Conservation (phyloP, 2,329 filamentous ascomycete genomes). For the Dothideomycetidae sp. region DNA sequence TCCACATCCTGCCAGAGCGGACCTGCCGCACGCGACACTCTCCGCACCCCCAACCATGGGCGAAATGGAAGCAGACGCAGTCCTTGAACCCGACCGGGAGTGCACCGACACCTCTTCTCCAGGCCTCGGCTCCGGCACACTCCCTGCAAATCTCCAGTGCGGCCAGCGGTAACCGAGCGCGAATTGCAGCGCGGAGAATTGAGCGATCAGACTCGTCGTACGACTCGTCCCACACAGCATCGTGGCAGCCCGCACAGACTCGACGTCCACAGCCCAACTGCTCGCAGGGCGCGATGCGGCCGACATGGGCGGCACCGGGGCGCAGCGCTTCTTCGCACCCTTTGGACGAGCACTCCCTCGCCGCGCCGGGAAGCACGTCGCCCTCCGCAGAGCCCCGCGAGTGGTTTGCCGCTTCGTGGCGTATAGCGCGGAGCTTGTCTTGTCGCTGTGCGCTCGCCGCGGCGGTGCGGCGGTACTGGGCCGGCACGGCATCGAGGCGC, state of each 20-base stretch:
- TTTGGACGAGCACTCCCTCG: no score
- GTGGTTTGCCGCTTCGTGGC: no score
- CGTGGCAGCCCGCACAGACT: conserved; percentile 4
- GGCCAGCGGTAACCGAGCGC: not conserved
- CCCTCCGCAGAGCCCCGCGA: no score
- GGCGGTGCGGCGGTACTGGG: not conserved
- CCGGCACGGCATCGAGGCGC: not conserved
- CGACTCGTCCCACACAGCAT: not conserved
- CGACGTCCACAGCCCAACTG: not conserved
- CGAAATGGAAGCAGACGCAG: not conserved
- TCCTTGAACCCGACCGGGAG: not conserved
- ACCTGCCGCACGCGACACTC: no score
- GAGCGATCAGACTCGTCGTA: conserved; percentile 1
- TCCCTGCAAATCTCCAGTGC: not conserved
- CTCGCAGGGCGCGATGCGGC: not conserved
- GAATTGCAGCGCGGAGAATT: not conserved
- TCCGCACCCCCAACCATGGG: not conserved
- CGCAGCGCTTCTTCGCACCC: not conserved
- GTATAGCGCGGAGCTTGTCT: no score
- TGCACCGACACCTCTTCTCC: not conserved
- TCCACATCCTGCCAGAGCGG: no score
- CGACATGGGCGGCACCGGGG: not conserved
- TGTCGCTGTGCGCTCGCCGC: conserved; percentile 3
- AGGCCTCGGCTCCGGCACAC: not conserved
- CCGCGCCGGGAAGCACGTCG: no score